Evolutionary conservation across 2,329 filamentous ascomycete genomes (phyloP).

Genomic region (Onygena corvina): DNA sequence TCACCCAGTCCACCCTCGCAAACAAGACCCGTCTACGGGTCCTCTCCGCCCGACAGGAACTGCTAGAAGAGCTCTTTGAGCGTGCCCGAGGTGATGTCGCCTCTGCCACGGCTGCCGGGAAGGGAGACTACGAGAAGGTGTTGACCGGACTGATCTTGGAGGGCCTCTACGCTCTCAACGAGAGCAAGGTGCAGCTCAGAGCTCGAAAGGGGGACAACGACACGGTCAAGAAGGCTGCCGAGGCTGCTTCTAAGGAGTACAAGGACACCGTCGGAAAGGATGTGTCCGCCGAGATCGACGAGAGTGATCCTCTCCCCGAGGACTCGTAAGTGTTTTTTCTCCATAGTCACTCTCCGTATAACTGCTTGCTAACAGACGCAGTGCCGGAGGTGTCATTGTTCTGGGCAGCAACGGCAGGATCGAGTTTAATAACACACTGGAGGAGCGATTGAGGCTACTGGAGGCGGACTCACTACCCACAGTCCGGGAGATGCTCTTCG

Average conservation of each 20-base stretch:
- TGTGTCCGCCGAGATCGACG: conserved; percentile 58
- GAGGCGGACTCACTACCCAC: conserved; percentile 74
- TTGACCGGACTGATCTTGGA: conserved; percentile 76
- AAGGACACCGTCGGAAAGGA: conserved; percentile 65
- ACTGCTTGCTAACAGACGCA: conserved; percentile 28
- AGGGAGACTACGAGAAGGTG: conserved; percentile 57
- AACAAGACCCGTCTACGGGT: conserved; percentile 93
- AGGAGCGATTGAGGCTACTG: conserved; percentile 74
- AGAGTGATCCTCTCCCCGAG: conserved; percentile 66
- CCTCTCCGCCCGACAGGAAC: conserved; percentile 72
- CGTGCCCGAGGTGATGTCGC: conserved; percentile 60
- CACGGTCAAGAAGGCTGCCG: conserved; percentile 63
- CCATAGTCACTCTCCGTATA: conserved; percentile 8
- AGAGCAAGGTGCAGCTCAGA: conserved; percentile 62
- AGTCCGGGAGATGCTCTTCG: conserved; percentile 77
- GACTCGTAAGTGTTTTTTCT: conserved; percentile 57
- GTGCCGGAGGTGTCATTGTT: conserved; percentile 71
- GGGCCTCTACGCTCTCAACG: conserved; percentile 76
- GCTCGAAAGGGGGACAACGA: conserved; percentile 70
- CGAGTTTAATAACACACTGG: conserved; percentile 96
- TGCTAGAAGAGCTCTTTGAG: conserved; percentile 85
- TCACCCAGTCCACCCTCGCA: conserved; percentile 86
- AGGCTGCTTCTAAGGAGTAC: conserved; percentile 67
- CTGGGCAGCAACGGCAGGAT: conserved; percentile 82
- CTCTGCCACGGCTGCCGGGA: conserved; percentile 48